phyloP scores from a whole-genome alignment of 2,329 filamentous ascomycete species.

The Aspergillus sp. region DNA sequence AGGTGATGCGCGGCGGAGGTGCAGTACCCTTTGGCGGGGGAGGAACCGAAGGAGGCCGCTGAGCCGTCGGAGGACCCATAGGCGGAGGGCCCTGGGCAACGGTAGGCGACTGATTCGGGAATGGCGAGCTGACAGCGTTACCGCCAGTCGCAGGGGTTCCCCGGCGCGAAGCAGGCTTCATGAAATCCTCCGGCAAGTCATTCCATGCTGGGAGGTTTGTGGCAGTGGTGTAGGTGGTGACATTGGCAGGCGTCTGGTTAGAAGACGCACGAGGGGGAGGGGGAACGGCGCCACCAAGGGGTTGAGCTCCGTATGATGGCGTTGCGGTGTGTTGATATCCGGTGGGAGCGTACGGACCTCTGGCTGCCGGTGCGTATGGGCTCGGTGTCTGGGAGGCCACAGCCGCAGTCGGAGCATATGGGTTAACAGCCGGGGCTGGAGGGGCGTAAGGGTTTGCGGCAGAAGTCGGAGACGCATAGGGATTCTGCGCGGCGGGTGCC shows the following conservation, averaged over 20 bases:
- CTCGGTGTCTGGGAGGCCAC: slow-evolving; percentile 12
- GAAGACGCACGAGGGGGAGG: slow-evolving; percentile 56
- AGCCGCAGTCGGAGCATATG: slow-evolving; percentile 14
- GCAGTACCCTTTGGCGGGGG: slow-evolving; percentile 76
- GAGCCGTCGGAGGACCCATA: slow-evolving; percentile 50
- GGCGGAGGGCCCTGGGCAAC: slow-evolving; percentile 42
- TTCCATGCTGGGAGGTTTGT: slow-evolving; percentile 83
- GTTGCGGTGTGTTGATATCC: slow-evolving; percentile 51
- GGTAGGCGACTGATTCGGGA: slow-evolving; percentile 55
- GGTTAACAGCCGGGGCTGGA: slow-evolving; percentile 21
- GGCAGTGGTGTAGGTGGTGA: slow-evolving; percentile 55
- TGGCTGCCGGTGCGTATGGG: slow-evolving; percentile 26
- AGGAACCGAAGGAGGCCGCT: slow-evolving; percentile 63
- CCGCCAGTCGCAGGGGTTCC: slow-evolving; percentile 58
- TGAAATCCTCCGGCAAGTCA: slow-evolving; percentile 76
- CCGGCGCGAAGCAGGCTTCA: slow-evolving; percentile 64
- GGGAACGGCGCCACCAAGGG: slow-evolving; percentile 40
- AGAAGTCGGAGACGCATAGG: slow-evolving; percentile 33
- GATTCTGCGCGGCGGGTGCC: slow-evolving; percentile 30
- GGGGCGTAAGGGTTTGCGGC: slow-evolving; percentile 46
- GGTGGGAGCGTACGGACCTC: slow-evolving; percentile 25
- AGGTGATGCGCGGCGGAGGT: slow-evolving; percentile 59
- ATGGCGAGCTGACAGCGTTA: slow-evolving; percentile 64
- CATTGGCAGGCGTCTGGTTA: slow-evolving; percentile 57
- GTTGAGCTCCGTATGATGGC: slow-evolving; percentile 39